Base-by-base conservation (phyloP, 2,329 filamentous ascomycete species). In the Colletotrichum godetiae region DNA sequence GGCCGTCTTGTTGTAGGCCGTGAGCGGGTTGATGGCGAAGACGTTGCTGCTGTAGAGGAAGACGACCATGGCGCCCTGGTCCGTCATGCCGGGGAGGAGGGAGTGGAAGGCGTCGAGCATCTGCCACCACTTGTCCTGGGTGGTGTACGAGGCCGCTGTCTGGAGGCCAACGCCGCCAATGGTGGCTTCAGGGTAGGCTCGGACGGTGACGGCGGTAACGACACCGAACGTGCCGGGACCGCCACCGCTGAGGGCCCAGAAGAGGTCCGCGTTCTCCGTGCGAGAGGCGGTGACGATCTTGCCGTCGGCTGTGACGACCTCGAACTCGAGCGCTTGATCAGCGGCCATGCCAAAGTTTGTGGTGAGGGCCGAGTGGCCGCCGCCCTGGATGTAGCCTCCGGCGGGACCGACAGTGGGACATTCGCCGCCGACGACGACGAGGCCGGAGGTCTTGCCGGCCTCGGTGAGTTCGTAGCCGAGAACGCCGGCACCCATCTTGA, bases 211-310 rank as follows among this genome's bases (percentile, higher is more conserved):
- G 2, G 87, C 88, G 19, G 86, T 79, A 1, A 92, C 88, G 2
- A 92, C 83, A 2, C 84, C 90, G 75, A 88, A 92, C 35, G 85
- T 91, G 19, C 89, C 89, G 11, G 86, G 88, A 2, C 91, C 90
- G 0, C 91, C 90, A 4, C 90, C 90, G 55, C 84, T 84, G 1
- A 92, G 80, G 1, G 91, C 91, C 91, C 90, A 93, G 81, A 90
- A 92, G 1, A 93, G 82, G 64, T 92, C 90, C 0, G 82, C 70
- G 75, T 92, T 88, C 37, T 86, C 73, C 0, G 76, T 77, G 0
- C 82, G 83, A 4, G 83, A 86, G 0, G 89, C 89, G 2, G 79
- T 85, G 1, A 91, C 74, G n/a, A 86, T 76, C 19, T 83, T 71
- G 2, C 90, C 89, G 19, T 79, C 77, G 0, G 84, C 87, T 8